Percentiles rank a stretch among this genome's conserved stretches.
phyloP scores from a whole-genome alignment of 1,284 basidiomycete species.

The Xerocomus cyaneibrunnescens region DNA sequence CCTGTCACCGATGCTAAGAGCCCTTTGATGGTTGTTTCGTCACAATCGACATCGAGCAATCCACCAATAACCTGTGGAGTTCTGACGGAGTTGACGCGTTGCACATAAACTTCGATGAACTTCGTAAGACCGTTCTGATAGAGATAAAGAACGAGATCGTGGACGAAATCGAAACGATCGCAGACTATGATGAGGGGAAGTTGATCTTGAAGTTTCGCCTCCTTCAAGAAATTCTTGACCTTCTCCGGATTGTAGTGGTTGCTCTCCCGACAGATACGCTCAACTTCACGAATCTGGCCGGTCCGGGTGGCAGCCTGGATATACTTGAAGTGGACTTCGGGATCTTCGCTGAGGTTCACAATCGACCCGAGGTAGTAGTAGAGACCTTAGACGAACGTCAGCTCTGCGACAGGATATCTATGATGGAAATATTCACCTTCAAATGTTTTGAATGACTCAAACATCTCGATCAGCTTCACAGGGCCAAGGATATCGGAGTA shows the following conservation, averaged over 20 bases:
- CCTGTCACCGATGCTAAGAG: conserved; percentile 93
- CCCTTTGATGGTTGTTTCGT: conserved; percentile 94
- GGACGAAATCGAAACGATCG: conserved; percentile 99
- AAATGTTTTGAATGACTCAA: conserved; percentile 97
- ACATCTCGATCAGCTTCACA: conserved; percentile 98
- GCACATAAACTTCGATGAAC: conserved; percentile 99
- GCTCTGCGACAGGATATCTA: not conserved
- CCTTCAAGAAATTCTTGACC: conserved; percentile 99
- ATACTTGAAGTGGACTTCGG: conserved; percentile 99
- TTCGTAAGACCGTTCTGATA: conserved; percentile 97
- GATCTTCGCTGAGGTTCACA: conserved; percentile 95
- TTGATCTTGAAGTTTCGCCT: conserved; percentile 96
- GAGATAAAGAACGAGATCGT: conserved; percentile 97
- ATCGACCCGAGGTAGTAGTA: conserved; percentile 98
- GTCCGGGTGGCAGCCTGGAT: conserved; percentile 99
- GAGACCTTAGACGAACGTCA: conserved; percentile 55
- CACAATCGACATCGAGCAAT: conserved; percentile 97
- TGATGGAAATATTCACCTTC: conserved; percentile 56
- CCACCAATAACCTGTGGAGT: conserved; percentile 99
- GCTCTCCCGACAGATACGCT: conserved; percentile 97
- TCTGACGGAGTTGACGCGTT: conserved; percentile 95
- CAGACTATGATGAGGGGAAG: conserved; percentile 99
- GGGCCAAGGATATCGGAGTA: conserved; percentile 98
- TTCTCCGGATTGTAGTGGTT: conserved; percentile 99
- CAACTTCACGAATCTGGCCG: conserved; percentile 98